phyloP scores from a whole-genome alignment of 78 protist genomes.

The Chrysochromulina tobinii region DNA sequence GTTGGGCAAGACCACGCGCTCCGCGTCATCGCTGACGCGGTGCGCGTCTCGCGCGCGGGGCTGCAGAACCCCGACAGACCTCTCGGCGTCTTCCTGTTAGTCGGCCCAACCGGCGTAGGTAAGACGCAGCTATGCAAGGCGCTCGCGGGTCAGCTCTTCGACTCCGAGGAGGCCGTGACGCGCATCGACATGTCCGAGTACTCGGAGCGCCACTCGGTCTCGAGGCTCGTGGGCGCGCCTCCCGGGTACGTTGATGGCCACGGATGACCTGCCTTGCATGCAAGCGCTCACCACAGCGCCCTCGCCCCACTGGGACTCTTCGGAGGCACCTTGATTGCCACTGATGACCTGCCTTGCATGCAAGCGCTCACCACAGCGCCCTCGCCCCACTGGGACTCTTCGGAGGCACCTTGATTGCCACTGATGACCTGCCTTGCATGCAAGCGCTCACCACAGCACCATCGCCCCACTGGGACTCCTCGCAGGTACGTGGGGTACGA shows the following conservation, averaged over 20 bases:
- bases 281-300: too few species aligned
- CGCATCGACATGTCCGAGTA: conserved; percentile 67
- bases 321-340: too few species aligned
- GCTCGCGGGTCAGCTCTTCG: conserved; percentile 84
- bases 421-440: too few species aligned
- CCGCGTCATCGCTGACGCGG: conserved; percentile 48
- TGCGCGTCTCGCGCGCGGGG: conserved; percentile 68
- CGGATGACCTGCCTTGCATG: too few species aligned
- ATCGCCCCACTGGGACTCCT: conserved; percentile 36
- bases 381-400: too few species aligned
- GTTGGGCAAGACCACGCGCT: conserved; percentile 62
- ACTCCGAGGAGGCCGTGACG: conserved; percentile 72
- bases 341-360: too few species aligned
- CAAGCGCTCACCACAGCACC: neutral
- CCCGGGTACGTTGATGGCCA: neutral
- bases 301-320: too few species aligned
- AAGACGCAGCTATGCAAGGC: conserved; percentile 70
- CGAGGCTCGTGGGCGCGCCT: conserved; percentile 52
- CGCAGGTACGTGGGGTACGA: conserved; percentile 79
- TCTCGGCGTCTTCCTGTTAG: conserved; percentile 58
- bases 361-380: too few species aligned
- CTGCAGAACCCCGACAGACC: conserved; percentile 44
- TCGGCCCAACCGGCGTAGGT: conserved; percentile 79
- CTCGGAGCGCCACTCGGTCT: conserved; percentile 52
- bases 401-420: too few species aligned